Evolutionary conservation across 1,139 yeast species (phyloP), one percentile per base, ranked within the genome.

Genomic region (Protomyces pachydermus): DNA sequence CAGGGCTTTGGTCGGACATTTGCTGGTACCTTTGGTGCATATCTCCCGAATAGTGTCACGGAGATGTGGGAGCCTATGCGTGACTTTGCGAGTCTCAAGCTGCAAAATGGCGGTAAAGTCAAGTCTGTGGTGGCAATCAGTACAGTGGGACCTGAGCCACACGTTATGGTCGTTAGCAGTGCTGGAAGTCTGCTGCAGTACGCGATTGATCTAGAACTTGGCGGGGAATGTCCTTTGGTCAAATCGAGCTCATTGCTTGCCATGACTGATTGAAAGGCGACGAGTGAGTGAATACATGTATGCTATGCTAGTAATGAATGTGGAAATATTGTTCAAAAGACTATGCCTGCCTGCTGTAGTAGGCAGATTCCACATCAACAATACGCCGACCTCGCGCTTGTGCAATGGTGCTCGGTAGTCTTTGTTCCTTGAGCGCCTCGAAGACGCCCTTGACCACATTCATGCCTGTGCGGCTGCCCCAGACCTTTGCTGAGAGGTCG

Each of bases 331-430:
- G 8, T 28, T 6, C 32, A 28, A 28, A 28, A 1, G 32, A 28
- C 32, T 28, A 28, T 28, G 32, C 32, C 28, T n/a, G 57, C 32
- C 60, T 60, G 8, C 65, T 64, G 46, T 69, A 91, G 79, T 93
- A 93, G 53, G 90, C 86, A 78, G 88, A 88, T 76, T 96, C 86
- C 74, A 93, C 87, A 76, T 93, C 98, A 56, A 91, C 91, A 73
- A 93, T 82, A 81, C 90, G 90, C 82, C 91, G 93, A 68, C 99
- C 99, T 78, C 99, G 84, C 70, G 87, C 88, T 64, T 86, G 82
- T 25, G 98, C 97, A 74, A 93, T 82, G 72, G 91, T 96, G 71
- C 89, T 95, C 70, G 90, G 81, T 14, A 95, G 81, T 69, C 84
- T 84, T 76, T 91, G 98, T 65, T 79, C 75, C 56, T 86, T 80